Percentiles rank a stretch among this genome's conserved stretches.
These are phyloP conservation scores for Coemansia asiatica DNA, from an alignment of 192 early-diverging fungal genomes.

Conservation along the genomic window DNA sequence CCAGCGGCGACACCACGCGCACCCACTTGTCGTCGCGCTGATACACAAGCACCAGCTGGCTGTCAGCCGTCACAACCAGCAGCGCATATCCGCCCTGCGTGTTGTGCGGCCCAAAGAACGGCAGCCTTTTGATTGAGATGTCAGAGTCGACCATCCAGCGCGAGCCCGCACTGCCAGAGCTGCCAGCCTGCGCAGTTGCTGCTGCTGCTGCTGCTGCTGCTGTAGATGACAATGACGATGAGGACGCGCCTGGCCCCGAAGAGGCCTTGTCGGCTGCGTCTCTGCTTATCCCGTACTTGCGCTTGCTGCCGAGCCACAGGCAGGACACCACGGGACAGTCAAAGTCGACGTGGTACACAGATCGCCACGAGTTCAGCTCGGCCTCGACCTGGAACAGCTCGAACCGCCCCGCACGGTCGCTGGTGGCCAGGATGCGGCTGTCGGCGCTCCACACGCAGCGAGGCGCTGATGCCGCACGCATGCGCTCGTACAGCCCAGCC, in stretches of 20 bases:
- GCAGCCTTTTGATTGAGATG: slow-evolving; percentile 41
- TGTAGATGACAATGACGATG: background rate
- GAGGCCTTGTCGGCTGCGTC: slow-evolving; percentile 6
- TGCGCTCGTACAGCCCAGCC: slow-evolving; percentile 36
- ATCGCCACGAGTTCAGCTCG: slow-evolving; percentile 48
- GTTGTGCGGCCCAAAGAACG: slow-evolving; percentile 54
- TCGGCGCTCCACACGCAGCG: slow-evolving; percentile 51
- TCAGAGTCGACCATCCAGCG: slow-evolving; percentile 39
- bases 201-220: background rate
- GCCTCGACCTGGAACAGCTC: slow-evolving; percentile 41
- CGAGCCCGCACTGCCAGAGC: background rate
- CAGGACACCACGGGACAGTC: slow-evolving; percentile 48
- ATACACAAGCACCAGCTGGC: slow-evolving; percentile 48
- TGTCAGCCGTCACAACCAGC: slow-evolving; percentile 48
- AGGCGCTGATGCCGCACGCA: slow-evolving; percentile 48
- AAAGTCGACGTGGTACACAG: slow-evolving; percentile 48
- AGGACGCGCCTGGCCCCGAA: background rate
- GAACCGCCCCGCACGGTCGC: slow-evolving; percentile 49
- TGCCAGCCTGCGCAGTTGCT: background rate
- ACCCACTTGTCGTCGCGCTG: slow-evolving; percentile 52
- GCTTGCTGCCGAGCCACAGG: slow-evolving; percentile 44
- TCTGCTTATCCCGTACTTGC: slow-evolving; percentile 54
- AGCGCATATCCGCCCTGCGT: slow-evolving; percentile 53
- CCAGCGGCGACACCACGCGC: slow-evolving; percentile 40
- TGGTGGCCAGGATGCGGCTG: slow-evolving; percentile 40